Conservation (phyloP, 139 green algal species). For the Deuterostichococcus epilithicus region DNA sequence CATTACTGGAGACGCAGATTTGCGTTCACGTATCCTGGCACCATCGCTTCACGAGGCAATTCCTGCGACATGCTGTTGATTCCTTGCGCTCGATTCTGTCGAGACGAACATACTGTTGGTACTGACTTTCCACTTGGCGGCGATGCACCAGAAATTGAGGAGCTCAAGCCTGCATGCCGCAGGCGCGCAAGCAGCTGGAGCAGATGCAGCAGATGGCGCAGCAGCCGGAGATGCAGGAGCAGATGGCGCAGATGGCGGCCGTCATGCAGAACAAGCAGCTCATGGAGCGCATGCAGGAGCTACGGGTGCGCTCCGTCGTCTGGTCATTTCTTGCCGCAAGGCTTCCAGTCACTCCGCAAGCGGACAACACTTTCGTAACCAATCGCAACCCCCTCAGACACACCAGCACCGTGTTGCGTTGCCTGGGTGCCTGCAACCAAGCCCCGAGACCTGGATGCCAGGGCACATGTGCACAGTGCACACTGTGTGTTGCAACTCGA, state of each 20-base stretch:
- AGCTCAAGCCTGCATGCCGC: neutral
- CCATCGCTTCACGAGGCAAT: neutral
- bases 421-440: too few species aligned
- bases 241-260: slow-evolving; percentile 50
- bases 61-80: neutral
- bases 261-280: slow-evolving; percentile 30
- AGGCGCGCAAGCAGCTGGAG: slow-evolving; percentile 44
- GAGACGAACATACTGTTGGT: neutral
- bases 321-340: too few species aligned
- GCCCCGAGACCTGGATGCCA: too few species aligned
- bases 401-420: too few species aligned
- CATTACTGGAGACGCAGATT: neutral
- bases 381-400: too few species aligned
- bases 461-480: too few species aligned
- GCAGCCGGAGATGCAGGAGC: slow-evolving; percentile 49
- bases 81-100: neutral
- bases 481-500: too few species aligned
- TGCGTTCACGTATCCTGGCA: neutral
- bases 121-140: neutral
- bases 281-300: neutral
- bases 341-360: slow-evolving; percentile 3
- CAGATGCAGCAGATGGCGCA: slow-evolving; percentile 66
- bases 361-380: neutral
- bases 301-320: too few species aligned
- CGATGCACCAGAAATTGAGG: neutral